Conservation (phyloP, 495 filamentous ascomycete species). For the Staphylotrichum longicolle region DNA sequence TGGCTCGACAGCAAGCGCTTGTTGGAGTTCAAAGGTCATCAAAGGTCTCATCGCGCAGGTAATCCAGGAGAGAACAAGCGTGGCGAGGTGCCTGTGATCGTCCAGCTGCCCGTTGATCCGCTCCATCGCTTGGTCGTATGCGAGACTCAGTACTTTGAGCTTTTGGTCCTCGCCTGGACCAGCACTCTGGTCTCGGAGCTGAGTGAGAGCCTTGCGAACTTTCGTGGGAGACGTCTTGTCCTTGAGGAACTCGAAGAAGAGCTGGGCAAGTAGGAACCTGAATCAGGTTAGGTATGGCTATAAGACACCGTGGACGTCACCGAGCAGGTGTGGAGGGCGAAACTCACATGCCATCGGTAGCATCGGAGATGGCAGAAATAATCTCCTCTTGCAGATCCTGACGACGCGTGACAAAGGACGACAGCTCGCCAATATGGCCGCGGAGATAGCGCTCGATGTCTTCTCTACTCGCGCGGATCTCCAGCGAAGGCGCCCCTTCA, state of each 20-base stretch:
- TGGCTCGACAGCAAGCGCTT: conserved; percentile 46
- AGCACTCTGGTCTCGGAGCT: conserved; percentile 37
- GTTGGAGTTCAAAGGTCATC: conserved; percentile 43
- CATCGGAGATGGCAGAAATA: conserved; percentile 29
- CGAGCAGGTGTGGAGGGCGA: too few relatives aligned
- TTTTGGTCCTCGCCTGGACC: too few relatives aligned
- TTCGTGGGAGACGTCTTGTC: too few relatives aligned
- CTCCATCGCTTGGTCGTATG: conserved; percentile 46
- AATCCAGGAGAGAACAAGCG: conserved; percentile 47
- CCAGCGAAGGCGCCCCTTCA: conserved; percentile 16
- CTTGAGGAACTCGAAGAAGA: too few relatives aligned
- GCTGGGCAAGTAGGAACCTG: too few relatives aligned
- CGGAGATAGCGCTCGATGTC: conserved; percentile 42
- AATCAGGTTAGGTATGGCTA: too few relatives aligned
- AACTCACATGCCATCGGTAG: too few relatives aligned
- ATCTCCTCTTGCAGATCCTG: conserved; percentile 35
- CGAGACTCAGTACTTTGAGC: conserved; percentile 21
- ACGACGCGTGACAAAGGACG: conserved; percentile 21
- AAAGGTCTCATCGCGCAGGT: conserved; percentile 42
- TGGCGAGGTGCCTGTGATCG: conserved; percentile 35
- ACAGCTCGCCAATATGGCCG: conserved; percentile 26
- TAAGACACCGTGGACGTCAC: too few relatives aligned
- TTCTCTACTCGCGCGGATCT: conserved; percentile 40
- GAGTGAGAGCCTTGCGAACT: conserved; percentile 22
- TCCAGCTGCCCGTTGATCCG: conserved; percentile 42